These are phyloP conservation scores for Teunomyces kruisii DNA, from an alignment of 805 yeast species.

Conservation along the genomic window DNA sequence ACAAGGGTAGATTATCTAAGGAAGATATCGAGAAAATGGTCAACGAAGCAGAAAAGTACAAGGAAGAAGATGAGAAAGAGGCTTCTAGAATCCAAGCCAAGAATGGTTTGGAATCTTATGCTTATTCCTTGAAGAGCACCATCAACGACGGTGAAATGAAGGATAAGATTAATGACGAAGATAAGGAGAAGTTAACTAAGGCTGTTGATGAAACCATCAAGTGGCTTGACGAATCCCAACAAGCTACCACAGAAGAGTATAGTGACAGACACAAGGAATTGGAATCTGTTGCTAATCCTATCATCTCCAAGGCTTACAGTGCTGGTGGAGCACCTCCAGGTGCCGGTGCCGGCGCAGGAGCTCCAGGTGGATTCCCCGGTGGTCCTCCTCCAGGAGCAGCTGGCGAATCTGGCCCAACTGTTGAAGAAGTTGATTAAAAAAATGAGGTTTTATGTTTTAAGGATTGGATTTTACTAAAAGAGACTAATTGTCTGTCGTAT, in stretches of 20 bases:
- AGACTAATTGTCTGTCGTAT: background rate
- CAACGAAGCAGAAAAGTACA: constrained; percentile 92
- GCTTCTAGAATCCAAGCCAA: constrained; percentile 86
- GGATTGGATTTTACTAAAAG: background rate
- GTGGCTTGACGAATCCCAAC: constrained; percentile 40
- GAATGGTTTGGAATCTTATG: constrained; percentile 85
- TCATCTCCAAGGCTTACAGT: constrained; percentile 35
- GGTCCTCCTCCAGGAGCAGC: constrained; percentile 21
- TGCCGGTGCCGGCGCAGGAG: constrained; percentile 25
- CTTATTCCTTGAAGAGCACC: constrained; percentile 77
- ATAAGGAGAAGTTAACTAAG: constrained; percentile 53
- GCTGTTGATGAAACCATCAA: constrained; percentile 42
- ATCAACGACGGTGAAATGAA: constrained; percentile 47
- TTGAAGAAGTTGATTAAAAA: constrained; percentile 39
- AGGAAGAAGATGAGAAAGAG: constrained; percentile 83
- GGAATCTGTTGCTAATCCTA: constrained; percentile 40
- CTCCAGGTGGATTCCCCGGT: constrained; percentile 49
- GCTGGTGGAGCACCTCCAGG: constrained; percentile 23
- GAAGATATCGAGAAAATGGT: constrained; percentile 98
- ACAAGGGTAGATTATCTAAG: constrained; percentile 89
- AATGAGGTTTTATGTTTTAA: background rate
- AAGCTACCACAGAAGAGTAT: constrained; percentile 43
- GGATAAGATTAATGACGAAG: constrained; percentile 41
- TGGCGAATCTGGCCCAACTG: constrained; percentile 41
- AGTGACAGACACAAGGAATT: constrained; percentile 41